Evolutionary conservation across 2,329 filamentous ascomycete genomes (phyloP), one percentile per base, ranked within the genome.

Genomic region (Trichoderma endophyticum): DNA sequence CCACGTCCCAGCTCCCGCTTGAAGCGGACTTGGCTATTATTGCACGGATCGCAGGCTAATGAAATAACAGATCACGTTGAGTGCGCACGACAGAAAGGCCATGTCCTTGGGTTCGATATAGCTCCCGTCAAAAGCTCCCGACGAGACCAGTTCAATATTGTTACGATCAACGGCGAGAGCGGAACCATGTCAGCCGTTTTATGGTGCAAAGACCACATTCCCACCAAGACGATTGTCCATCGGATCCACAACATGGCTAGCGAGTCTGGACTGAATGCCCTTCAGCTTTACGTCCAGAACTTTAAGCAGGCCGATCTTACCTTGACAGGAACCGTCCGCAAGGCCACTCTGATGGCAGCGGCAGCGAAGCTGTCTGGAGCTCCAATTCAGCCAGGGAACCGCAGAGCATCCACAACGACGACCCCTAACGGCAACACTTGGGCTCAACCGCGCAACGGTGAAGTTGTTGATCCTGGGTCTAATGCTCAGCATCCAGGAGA

Each of bases 221-320:
- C 89, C 4, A 85, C 89, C 57, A 94, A 94, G 81, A 89, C 89
- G 1, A 86, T 89, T 51, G 85, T 97, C 8, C 93, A 98, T 81
- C 88, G 86, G 12, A 93, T 98, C 85, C 88, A 93, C 74, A 94
- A 98, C 75, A 80, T 88, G 26, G 90, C 92, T 12, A 90, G 91
- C 70, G 90, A 92, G 24, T 85, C 86, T n/a, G 90, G 90, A n/a
- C 82, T 90, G 68, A 97, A 91, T 76, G 94, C 93, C 11, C 83
- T 99, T 64, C 94, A 98, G 80, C 86, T 97, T 30, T 99, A 93
- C 79, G 93, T 92, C 59, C 91, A 92, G 75, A 94, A 91, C 72
- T 98, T 94, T 85, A 99, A 99, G 81, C 95, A 98, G 82, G 95
- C 96, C 9, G 96, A 99, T 79, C 87, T 95, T 54, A 90, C 93